phyloP scores from a whole-genome alignment of 768 basidiomycete species.

The Auriscalpium vulgare region DNA sequence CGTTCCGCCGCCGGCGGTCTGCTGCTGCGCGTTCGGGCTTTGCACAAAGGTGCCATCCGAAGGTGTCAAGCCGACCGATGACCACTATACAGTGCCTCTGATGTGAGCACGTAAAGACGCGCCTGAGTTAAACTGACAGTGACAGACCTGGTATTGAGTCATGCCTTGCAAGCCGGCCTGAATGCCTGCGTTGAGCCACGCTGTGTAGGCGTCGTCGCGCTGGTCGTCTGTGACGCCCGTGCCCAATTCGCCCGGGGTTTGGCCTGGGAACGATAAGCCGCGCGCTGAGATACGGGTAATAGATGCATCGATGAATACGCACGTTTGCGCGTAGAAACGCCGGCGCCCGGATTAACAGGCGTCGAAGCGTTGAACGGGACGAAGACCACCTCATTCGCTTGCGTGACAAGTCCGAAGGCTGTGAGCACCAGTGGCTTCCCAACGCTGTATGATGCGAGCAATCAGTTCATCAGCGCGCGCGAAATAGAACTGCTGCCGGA shows the following conservation, averaged over 20 bases:
- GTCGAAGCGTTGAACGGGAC: constrained; percentile 25
- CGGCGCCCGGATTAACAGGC: not conserved
- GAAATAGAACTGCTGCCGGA: not conserved
- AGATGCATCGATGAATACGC: not conserved
- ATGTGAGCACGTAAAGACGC: not conserved
- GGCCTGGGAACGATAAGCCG: not conserved
- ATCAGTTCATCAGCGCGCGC: not conserved
- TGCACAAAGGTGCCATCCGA: constrained; percentile 7
- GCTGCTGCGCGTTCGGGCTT: not conserved
- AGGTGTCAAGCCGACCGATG: not conserved
- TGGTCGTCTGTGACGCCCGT: constrained; percentile 5
- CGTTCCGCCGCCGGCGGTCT: not conserved
- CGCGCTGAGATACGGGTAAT: not conserved
- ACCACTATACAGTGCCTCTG: not conserved
- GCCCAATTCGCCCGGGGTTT: not conserved
- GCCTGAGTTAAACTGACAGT: not conserved
- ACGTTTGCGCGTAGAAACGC: not conserved
- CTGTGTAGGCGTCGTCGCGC: not conserved
- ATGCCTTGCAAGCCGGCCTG: constrained; percentile 4
- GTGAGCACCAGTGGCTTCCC: constrained; percentile 26
- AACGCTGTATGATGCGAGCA: constrained; percentile 15
- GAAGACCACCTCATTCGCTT: constrained; percentile 18
- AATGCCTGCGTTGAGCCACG: constrained; percentile 4
- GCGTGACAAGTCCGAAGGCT: constrained; percentile 25
- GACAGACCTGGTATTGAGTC: constrained; percentile 10